Percentiles rank a stretch among this genome's conserved stretches.
Evolutionary conservation across 805 yeast species (phyloP).

Genomic region (Wickerhamomyces hampshirensis): DNA sequence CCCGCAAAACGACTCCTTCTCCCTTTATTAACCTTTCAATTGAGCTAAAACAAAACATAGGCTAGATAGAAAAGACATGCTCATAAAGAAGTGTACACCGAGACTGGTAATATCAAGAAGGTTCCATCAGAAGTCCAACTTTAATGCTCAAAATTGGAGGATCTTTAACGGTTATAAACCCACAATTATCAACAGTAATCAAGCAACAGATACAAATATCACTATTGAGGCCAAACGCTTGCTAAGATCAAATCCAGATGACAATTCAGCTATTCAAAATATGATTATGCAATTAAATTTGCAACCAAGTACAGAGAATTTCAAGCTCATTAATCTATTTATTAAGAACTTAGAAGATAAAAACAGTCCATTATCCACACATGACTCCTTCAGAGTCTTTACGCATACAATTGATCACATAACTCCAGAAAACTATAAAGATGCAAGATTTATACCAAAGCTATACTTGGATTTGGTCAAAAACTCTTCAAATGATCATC

Average conservation of each 20-base stretch:
- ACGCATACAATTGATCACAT: slow-evolving; percentile 7
- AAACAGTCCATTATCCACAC: background rate
- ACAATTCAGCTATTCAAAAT: background rate
- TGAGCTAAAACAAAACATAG: too few relatives aligned
- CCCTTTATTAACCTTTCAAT: too few relatives aligned
- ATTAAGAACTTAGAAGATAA: slow-evolving; percentile 14
- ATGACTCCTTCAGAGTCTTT: slow-evolving; percentile 10
- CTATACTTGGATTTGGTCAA: slow-evolving; percentile 19
- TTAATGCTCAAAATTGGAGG: background rate
- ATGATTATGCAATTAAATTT: background rate
- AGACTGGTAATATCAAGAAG: background rate
- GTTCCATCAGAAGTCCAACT: background rate
- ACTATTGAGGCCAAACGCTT: background rate
- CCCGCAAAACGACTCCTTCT: too few relatives aligned
- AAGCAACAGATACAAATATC: background rate
- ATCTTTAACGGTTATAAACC: background rate
- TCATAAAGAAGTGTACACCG: too few relatives aligned
- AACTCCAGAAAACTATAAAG: slow-evolving; percentile 13
- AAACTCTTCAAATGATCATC: background rate
- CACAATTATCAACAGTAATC: background rate
- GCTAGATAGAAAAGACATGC: too few relatives aligned
- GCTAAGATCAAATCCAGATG: background rate
- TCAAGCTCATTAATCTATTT: slow-evolving; percentile 12
- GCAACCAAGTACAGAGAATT: background rate
- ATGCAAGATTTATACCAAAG: slow-evolving; percentile 22